These are phyloP conservation scores for Curvularia lunata DNA, from an alignment of 2,329 filamentous ascomycete genomes.

Conservation along the genomic window DNA sequence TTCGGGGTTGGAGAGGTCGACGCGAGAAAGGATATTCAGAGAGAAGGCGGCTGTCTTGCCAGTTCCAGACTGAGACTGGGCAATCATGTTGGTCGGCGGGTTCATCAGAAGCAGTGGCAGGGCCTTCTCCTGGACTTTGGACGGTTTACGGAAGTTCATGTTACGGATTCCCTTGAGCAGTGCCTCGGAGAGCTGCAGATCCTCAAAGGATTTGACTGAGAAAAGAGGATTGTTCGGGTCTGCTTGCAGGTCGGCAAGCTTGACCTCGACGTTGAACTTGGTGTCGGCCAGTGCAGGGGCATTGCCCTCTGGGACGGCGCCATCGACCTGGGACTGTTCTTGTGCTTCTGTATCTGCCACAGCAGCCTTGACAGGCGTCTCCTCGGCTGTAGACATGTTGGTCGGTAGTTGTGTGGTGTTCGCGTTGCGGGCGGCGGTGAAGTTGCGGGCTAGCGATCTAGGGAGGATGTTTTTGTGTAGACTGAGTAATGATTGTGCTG, in stretches of 20 bases:
- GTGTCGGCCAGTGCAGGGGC: conserved; percentile 66
- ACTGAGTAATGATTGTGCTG: neutral
- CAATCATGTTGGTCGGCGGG: conserved; percentile 93
- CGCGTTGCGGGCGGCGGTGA: conserved; percentile 1
- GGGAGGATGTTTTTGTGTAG: neutral
- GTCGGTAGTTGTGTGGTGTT: conserved; percentile 7
- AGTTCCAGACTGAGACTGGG: conserved; percentile 98
- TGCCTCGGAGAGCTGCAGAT: conserved; percentile 72
- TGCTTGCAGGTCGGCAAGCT: conserved; percentile 85
- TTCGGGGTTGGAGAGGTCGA: conserved; percentile 73
- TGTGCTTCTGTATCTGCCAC: conserved; percentile 20
- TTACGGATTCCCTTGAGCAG: conserved; percentile 69
- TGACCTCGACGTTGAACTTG: conserved; percentile 88
- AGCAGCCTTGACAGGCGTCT: conserved; percentile 16
- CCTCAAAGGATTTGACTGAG: conserved; percentile 82
- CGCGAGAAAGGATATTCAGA: conserved; percentile 84
- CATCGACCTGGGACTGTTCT: conserved; percentile 53
- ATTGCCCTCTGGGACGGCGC: conserved; percentile 51
- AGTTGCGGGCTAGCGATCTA: neutral
- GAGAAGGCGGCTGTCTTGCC: conserved; percentile 98
- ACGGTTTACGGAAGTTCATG: conserved; percentile 92
- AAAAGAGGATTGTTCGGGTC: conserved; percentile 87
- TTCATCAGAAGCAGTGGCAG: conserved; percentile 85
- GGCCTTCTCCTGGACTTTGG: conserved; percentile 96
- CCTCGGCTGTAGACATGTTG: conserved; percentile 23